Conservation (phyloP, 805 yeast species). For the Hanseniaspora jakobsenii region DNA sequence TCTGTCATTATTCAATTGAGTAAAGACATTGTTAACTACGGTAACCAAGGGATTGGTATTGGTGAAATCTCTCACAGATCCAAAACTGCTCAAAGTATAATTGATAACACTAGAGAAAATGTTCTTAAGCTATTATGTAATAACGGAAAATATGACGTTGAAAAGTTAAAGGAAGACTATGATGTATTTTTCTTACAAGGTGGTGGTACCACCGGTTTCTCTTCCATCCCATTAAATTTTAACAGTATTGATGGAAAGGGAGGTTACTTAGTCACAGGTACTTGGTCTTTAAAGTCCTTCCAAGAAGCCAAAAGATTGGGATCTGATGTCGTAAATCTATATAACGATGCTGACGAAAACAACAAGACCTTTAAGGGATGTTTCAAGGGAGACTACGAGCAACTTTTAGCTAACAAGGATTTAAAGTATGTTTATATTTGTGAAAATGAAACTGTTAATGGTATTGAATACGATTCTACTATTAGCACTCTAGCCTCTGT, state of each 20-base stretch:
- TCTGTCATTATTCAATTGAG: constrained; percentile 81
- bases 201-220: constrained; percentile 94
- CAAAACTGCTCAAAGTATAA: constrained; percentile 61
- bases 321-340: constrained; percentile 53
- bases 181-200: constrained; percentile 94
- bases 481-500: constrained; percentile 29
- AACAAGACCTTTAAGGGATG: constrained; percentile 45
- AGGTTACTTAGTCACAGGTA: constrained; percentile 82
- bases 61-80: constrained; percentile 97
- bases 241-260: constrained; percentile 41
- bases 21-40: constrained; percentile 59
- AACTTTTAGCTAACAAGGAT: constrained; percentile 28
- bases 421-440: constrained; percentile 81
- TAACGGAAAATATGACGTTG: constrained; percentile 25
- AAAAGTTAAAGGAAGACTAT: constrained; percentile 72
- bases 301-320: constrained; percentile 86
- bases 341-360: constrained; percentile 41
- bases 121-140: constrained; percentile 38
- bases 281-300: constrained; percentile 81
- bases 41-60: constrained; percentile 64
- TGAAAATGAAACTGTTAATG: constrained; percentile 95
- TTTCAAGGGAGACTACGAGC: constrained; percentile 25
- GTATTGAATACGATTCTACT: constrained; percentile 56
- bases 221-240: constrained; percentile 66
- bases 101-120: constrained; percentile 62